Evolutionary conservation across 805 yeast genomes (phyloP).

Genomic region (Cyberlindnera euphorbiae): DNA sequence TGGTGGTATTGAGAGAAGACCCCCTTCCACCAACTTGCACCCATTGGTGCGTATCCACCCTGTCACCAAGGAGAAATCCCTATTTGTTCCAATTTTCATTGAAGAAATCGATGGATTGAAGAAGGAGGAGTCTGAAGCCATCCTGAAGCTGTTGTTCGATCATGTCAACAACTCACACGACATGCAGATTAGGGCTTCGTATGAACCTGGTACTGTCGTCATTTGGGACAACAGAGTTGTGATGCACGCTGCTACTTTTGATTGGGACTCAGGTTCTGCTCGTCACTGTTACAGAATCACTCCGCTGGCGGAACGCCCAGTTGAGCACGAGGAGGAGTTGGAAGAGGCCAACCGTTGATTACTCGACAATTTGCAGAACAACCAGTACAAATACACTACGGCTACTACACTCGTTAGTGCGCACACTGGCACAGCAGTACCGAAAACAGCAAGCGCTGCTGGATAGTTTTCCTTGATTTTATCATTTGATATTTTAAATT

Average conservation of each 20-base stretch:
- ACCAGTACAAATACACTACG: neutral
- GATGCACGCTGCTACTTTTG: constrained; percentile 63
- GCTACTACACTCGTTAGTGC: too few relatives aligned
- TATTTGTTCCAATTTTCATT: constrained; percentile 57
- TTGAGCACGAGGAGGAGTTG: constrained; percentile 38
- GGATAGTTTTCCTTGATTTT: too few relatives aligned
- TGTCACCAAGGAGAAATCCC: constrained; percentile 56
- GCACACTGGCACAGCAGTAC: too few relatives aligned
- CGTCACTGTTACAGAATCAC: constrained; percentile 76
- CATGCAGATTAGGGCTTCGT: constrained; percentile 62
- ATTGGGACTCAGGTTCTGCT: constrained; percentile 61
- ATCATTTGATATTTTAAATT: too few relatives aligned
- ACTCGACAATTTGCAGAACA: neutral
- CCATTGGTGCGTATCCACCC: constrained; percentile 74
- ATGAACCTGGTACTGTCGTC: constrained; percentile 68
- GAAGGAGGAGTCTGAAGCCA: constrained; percentile 60
- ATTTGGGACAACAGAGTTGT: constrained; percentile 78
- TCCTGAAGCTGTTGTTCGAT: constrained; percentile 52
- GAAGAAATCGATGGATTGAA: constrained; percentile 68
- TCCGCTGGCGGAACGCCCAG: constrained; percentile 70
- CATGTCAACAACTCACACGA: constrained; percentile 53
- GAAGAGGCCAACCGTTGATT: constrained; percentile 22
- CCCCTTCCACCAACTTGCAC: constrained; percentile 52
- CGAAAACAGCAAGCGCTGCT: too few relatives aligned
- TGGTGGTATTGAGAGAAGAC: constrained; percentile 66